Evolutionary conservation across 495 filamentous ascomycete species (phyloP), one percentile per base, ranked within the genome.

Genomic region (Xylaria palmicola): DNA sequence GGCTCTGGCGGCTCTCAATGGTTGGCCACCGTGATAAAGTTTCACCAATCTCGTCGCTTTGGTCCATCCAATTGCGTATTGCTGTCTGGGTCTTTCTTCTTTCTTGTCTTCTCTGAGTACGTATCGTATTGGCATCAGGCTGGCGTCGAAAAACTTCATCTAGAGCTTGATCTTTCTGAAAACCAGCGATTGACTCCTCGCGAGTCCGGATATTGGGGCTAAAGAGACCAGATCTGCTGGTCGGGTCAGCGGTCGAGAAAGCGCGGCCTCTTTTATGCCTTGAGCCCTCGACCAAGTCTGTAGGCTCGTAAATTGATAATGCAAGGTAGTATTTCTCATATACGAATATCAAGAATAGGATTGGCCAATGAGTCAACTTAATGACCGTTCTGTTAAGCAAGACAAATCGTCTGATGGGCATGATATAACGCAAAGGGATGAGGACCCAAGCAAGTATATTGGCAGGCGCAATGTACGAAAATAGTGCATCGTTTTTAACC

Each of bases 401-500:
- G 60, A 97, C 86, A 64, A 90, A 97, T 36, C 87, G 79, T 17
- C 85, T 81, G 68, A 96, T 90, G 0, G 91, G 86, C 74, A 96
- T 83, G 60, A 85, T 68, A 69, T 86, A 95, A 55, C 91, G 83
- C 30, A 93, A 73, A 4, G 93, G 93, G 56, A 90, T 88, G 17
- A 94, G 75, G 3, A 91, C 62, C 93, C 92, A 98, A 32, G 89
- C 91, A 54, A 97, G 78, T 36, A 96, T 86, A 67, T 97, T 97
- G 13, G 87, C 86, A 0, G 93, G 93, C 1, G 91, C 90, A 58
- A 96, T 81, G 66, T 97, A 97, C 13, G 91, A 93, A 76, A 97
- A 97, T 0, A 97, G 78, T 0, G 90, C 89, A 69, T 97, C 92
- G 20, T 91, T 95, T 69, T 98, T 97, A 52, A 97, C 93, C 89